These are phyloP conservation scores for Lupinus albus DNA, from an alignment of 306 rosid genomes.

Conservation along the genomic window DNA sequence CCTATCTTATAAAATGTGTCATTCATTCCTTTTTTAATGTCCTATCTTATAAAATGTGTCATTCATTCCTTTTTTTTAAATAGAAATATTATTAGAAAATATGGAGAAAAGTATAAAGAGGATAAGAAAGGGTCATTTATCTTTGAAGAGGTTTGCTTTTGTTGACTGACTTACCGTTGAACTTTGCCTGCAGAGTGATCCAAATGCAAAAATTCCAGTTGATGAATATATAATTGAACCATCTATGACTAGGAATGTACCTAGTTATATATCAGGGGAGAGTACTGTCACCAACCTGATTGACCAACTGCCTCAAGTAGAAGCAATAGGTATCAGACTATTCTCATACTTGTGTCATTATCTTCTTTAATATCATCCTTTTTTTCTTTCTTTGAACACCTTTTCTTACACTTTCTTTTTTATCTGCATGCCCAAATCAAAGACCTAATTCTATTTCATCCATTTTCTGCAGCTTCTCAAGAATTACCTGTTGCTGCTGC, in stretches of 20 bases:
- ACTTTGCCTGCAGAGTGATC: constrained; percentile 62
- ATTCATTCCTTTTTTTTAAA: no score
- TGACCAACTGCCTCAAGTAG: constrained; percentile 71
- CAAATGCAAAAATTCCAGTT: constrained; percentile 52
- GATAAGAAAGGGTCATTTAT: no score
- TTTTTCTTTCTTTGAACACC: background rate
- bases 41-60: no score
- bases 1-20: no score
- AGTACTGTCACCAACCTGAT: constrained; percentile 48
- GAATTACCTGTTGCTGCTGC: constrained; percentile 67
- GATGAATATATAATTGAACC: constrained; percentile 60
- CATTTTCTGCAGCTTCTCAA: constrained; percentile 63
- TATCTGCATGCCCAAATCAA: constrained; percentile 1
- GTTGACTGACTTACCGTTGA: constrained; percentile 32
- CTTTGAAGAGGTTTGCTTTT: constrained; percentile 34
- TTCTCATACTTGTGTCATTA: constrained; percentile 18
- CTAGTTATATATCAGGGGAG: constrained; percentile 54
- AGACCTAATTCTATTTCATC: constrained; percentile 18
- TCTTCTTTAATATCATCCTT: background rate
- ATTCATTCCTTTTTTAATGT: no score
- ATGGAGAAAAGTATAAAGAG: no score
- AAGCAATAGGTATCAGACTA: constrained; percentile 61
- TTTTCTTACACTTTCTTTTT: background rate
- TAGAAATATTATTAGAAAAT: no score
- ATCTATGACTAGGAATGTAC: constrained; percentile 49